phyloP scores from a whole-genome alignment of 169 alveolate species.

The Cystoisospora suis region DNA sequence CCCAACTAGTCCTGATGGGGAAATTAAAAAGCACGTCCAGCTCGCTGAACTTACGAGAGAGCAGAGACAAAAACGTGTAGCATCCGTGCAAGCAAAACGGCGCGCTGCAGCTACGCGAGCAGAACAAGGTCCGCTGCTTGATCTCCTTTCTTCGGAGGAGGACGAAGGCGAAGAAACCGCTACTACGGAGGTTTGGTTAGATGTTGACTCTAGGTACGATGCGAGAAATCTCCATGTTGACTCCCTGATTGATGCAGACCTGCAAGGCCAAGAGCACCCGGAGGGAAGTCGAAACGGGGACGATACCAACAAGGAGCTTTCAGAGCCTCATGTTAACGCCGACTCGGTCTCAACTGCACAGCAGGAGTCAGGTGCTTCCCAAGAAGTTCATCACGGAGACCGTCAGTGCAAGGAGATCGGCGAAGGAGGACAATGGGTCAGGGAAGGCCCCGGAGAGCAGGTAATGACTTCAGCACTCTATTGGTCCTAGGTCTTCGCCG shows the following conservation, averaged over 20 bases:
- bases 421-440: neutral
- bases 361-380: too few species aligned
- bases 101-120: neutral
- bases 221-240: neutral
- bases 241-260: neutral
- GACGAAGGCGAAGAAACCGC: neutral
- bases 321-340: too few species aligned
- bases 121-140: neutral
- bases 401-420: neutral
- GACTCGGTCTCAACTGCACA: neutral
- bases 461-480: neutral
- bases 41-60: neutral
- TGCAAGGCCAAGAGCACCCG: neutral
- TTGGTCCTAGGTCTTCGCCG: too few species aligned
- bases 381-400: too few species aligned
- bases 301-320: too few species aligned
- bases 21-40: neutral
- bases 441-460: conserved; percentile 2
- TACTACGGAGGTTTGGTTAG: neutral
- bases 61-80: neutral
- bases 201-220: too few species aligned
- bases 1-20: neutral
- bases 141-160: too few species aligned
- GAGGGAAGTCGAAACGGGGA: neutral
- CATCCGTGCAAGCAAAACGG: neutral